Evolutionary conservation across 2,329 filamentous ascomycete species (phyloP), one percentile per base, ranked within the genome.

Genomic region (Trichocomaceae sp.): DNA sequence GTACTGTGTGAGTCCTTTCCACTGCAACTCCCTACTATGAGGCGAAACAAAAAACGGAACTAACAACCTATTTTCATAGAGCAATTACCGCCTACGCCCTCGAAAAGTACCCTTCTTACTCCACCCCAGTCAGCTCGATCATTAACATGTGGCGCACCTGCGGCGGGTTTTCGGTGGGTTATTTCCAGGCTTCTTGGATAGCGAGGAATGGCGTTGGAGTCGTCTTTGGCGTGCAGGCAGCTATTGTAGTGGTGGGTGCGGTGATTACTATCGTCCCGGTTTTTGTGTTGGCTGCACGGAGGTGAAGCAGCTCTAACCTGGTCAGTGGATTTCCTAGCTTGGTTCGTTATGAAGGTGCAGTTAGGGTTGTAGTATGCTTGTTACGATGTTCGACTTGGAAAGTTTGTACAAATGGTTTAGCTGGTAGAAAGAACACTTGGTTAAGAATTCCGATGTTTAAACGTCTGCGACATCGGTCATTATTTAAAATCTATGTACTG

Each of bases 71-170:
- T 12, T 20, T 20, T 3, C 3, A 29, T 15, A 56, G 54, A 12
- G 63, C 68, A 3, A 69, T 72, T n/a, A 70, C 68, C 0, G 63
- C 69, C 15, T 72, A 68, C 56, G 64, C 61, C 1, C 62, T 72
- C 2, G 70, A 72, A 23, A 70, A 68, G 47, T 72, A 69, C 50
- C 70, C 69, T 4, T 56, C 61, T 2, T 64, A 70, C 42, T 59
- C 70, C 1, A 69, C 70, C 1, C 59, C 62, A 5, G 69, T 71
- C 33, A 66, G 64, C 1, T 67, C 68, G 2, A 71, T 71, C 23
- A 60, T 72, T 49, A 72, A 72, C 53, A 68, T 70, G 60, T 72
- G 70, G 69, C 66, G 70, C 6, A 71, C 69, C 3, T 66, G 66
- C 10, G 69, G 70, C n/a, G 70, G 70, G 1, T 72, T 72, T 35